Evolutionary conservation across 2,329 filamentous ascomycete species (phyloP), one percentile per base, ranked within the genome.

Genomic region (Pseudogymnoascus sp.): DNA sequence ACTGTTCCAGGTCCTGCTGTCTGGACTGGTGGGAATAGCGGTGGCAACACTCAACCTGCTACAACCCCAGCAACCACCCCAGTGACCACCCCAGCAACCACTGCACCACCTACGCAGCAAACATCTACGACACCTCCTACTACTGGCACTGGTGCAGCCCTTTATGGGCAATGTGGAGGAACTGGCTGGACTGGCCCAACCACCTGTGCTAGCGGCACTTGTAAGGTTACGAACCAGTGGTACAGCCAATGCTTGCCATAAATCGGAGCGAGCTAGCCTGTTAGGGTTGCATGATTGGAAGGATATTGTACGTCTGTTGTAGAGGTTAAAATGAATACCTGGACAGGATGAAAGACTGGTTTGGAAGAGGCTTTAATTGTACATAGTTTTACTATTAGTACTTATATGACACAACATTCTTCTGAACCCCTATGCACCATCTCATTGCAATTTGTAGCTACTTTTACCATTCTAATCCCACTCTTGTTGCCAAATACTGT

Each of bases 1-100:
- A 72, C 70, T 7, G 67, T 72, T 16, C 70, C 70, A 1, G 71
- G 71, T 1, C 71, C 71, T 43, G 67, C 69, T 19, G 69, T 73
- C 6, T 71, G 68, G 69, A 48, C 54, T 28, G 68, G 66, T n/a
- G 65, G 69, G 45, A 64, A 62, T 25, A 65, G 51, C 37, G 62
- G 64, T 14, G 66, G 61, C 39, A 63, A 28, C 25, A 45, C 63
- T 21, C n/a, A 45, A 36, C 28, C n/a, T 28, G 10, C 57, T 23
- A 61, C 45, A 21, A 48, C 34, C 4, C 57, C 36, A n/a, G 45
- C 36, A 28, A 54, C 54, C 1, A 37, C 60, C 21, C 25, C 19
- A 41, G 14, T 34, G 10, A 62, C 60, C 10, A 31, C 25, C 4
- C 57, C 36, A 21, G 45, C 36, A 28, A 54, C 41, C 2, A 37